Evolutionary conservation across 306 rosid species (phyloP).

Genomic region (Cercis canadensis): DNA sequence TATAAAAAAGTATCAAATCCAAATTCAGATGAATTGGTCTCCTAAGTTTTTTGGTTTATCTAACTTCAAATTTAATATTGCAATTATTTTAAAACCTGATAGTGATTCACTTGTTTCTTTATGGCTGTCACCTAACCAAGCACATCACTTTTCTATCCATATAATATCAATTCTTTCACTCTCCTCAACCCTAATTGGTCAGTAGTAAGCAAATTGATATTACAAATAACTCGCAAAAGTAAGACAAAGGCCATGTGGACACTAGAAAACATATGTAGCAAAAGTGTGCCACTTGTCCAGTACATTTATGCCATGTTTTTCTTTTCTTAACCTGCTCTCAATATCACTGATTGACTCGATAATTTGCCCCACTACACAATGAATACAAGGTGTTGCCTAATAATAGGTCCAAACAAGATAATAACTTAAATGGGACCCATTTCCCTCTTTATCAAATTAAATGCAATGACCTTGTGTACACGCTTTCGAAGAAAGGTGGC

Average conservation of each 20-base stretch:
- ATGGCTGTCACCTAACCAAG: slow-evolving; percentile 27
- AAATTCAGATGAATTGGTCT: neutral
- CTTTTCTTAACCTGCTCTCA: slow-evolving; percentile 9
- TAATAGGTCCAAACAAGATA: slow-evolving; percentile 37
- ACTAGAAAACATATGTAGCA: slow-evolving; percentile 16
- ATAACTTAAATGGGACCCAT: slow-evolving; percentile 32
- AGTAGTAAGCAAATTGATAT: no score
- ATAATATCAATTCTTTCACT: slow-evolving; percentile 1
- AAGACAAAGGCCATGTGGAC: no score
- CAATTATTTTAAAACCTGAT: slow-evolving; percentile 27
- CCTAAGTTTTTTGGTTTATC: neutral
- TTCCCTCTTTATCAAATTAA: slow-evolving; percentile 3
- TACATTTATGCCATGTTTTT: neutral
- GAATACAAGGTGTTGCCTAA: slow-evolving; percentile 42
- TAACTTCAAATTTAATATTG: slow-evolving; percentile 3
- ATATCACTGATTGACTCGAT: slow-evolving; percentile 36
- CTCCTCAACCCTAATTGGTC: no score
- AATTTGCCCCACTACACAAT: slow-evolving; percentile 46
- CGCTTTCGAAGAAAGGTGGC: slow-evolving; percentile 27
- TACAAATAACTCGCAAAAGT: neutral
- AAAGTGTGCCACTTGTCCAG: slow-evolving; percentile 14
- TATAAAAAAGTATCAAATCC: no score
- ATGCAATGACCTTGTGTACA: no score
- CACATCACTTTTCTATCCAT: neutral
- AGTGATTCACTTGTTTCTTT: slow-evolving; percentile 30